Base-by-base conservation (phyloP, 2,329 filamentous ascomycete genomes). In the Pyrenophora graminea region DNA sequence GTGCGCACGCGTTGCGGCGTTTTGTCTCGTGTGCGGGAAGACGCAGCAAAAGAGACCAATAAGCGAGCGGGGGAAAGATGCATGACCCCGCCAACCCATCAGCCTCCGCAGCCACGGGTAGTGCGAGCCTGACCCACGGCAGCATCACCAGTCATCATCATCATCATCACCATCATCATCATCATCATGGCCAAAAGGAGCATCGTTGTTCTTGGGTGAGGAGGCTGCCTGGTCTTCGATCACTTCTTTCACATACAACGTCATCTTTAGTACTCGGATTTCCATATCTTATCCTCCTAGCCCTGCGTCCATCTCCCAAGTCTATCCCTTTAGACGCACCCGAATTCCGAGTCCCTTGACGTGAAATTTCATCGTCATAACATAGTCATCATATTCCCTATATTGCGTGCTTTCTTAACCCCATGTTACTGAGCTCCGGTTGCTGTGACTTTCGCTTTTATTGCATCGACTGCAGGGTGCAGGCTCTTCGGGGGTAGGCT, bases 131-230 rank as follows among this genome's bases (percentile, higher is more conserved):
- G 39, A 44, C 27, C 21, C 51, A 34, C 41, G 42, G 27, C 21
- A 50, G 27, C 18, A 51, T 48, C 53, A 51, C 53, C 37, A 36
- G 46, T 31, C 40, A 38, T 38, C 60, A 5, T 21, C 19, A 21
- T 21, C 19, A 21, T 15, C 15, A 15, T 15, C 15, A 15, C 15
- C 15, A 15, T 15, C 15, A 15, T 15, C 15, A 15, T 15, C 15
- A 15, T 15, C 59, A 53, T 53, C 36, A 39, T 5, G 46, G 45
- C 48, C 43, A 21, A 12, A 13, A 53, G 36, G n/a, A 76, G 74
- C 42, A 72, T 81, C 34, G 76, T 79, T 4, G 76, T 81, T 8
- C 68, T 81, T 36, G 79, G 79, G 79, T 79, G 15, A 15, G 68
- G 69, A 74, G 49, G 40, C 30, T 23, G 36, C 38, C 46, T 18